Conservation (phyloP, 768 basidiomycete genomes). For the Boletus bicolor region DNA sequence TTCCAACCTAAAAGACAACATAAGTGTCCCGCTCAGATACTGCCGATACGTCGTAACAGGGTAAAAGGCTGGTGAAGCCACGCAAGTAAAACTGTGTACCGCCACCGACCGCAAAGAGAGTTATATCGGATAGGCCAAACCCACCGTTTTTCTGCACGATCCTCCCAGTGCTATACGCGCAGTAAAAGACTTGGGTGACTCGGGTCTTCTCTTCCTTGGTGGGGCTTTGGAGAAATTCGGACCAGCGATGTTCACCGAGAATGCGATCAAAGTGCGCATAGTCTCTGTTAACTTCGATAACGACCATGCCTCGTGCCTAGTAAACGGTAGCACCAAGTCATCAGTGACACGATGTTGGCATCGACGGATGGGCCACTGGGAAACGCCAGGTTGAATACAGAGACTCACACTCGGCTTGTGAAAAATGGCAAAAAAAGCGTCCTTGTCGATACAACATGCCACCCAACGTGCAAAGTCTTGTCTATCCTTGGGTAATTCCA, state of each 20-base stretch:
- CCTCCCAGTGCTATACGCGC: constrained; percentile 36
- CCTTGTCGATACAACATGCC: constrained; percentile 37
- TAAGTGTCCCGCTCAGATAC: not conserved
- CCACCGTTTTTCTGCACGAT: constrained; percentile 45
- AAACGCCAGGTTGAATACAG: not conserved
- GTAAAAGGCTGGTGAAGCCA: not conserved
- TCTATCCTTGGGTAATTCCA: constrained; percentile 38
- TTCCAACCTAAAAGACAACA: constrained; percentile 41
- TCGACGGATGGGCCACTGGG: not conserved
- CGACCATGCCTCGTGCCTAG: constrained; percentile 44
- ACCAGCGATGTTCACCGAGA: constrained; percentile 44
- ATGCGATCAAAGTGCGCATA: constrained; percentile 33
- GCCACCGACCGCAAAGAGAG: not conserved
- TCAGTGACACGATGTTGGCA: not conserved
- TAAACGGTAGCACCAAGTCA: not conserved
- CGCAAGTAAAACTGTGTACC: not conserved
- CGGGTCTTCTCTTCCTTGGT: constrained; percentile 26
- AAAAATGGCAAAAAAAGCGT: constrained; percentile 38
- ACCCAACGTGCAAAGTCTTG: constrained; percentile 42
- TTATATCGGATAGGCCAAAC: constrained; percentile 5
- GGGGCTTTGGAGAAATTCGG: constrained; percentile 35
- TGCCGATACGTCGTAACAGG: not conserved
- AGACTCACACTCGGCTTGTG: constrained; percentile 44
- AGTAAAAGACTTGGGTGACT: constrained; percentile 39
- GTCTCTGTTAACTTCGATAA: constrained; percentile 39